A percentile compares a stretch with the other conserved stretches of the same genome.
Evolutionary conservation across 495 filamentous ascomycete genomes (phyloP).

Genomic region (Geopyxis carbonaria): DNA sequence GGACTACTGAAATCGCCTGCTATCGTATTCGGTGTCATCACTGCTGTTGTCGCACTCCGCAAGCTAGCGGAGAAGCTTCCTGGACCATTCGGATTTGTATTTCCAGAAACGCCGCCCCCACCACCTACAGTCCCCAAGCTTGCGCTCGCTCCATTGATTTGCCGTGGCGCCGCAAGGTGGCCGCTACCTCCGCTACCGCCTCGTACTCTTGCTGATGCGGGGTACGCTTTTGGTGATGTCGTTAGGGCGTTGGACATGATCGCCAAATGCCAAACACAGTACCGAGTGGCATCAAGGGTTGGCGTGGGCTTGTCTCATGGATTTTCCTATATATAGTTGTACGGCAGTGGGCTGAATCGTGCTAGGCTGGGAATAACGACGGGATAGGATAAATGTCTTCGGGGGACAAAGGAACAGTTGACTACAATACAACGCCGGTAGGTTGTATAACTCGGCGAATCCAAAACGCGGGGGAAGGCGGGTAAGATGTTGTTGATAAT

Average conservation of each 20-base stretch:
- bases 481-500: too few species aligned
- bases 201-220: constrained; percentile 10
- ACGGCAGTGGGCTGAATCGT: too few species aligned
- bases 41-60: constrained; percentile 49
- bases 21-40: constrained; percentile 49
- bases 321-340: too few species aligned
- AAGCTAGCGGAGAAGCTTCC: constrained; percentile 89
- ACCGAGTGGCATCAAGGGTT: too few species aligned
- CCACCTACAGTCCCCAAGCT: constrained; percentile 13
- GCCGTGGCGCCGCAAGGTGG: constrained; percentile 10
- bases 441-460: too few species aligned
- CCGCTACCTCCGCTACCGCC: constrained; percentile 17
- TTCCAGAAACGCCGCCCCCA: background rate
- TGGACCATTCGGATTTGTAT: constrained; percentile 37
- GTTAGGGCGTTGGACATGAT: constrained; percentile 26
- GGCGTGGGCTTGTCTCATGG: too few species aligned
- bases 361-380: too few species aligned
- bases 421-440: too few species aligned
- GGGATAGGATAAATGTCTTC: too few species aligned
- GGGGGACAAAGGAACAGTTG: too few species aligned
- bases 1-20: constrained; percentile 35
- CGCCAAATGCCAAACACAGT: constrained; percentile 19
- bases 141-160: constrained; percentile 18
- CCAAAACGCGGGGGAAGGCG: too few species aligned
- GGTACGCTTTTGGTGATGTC: constrained; percentile 17